These are phyloP conservation scores for Aureobasidium sp. DNA, from an alignment of 2,329 filamentous ascomycete genomes.

Conservation along the genomic window DNA sequence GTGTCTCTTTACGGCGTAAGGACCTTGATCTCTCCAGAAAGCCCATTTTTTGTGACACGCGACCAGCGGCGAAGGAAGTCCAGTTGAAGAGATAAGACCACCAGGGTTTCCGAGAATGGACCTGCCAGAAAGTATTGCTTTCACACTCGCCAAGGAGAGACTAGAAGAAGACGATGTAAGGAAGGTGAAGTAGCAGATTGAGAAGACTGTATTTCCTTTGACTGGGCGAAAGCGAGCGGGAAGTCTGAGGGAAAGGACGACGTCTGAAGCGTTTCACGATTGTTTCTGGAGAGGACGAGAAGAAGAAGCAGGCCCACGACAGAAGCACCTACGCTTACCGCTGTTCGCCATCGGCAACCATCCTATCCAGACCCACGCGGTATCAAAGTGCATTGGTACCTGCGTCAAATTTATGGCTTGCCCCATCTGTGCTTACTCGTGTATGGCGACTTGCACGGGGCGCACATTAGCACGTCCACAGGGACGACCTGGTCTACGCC, in stretches of 20 bases:
- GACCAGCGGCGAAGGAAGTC: not conserved
- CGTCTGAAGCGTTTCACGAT: slow-evolving; percentile 13
- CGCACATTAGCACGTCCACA: slow-evolving; percentile 6
- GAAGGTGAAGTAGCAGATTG: not conserved
- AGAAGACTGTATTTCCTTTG: not conserved
- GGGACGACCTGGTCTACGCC: slow-evolving; percentile 1
- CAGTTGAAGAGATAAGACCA: not conserved
- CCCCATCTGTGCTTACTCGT: slow-evolving; percentile 16
- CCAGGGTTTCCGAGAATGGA: not conserved
- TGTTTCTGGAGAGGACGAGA: slow-evolving; percentile 11
- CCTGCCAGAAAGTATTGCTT: slow-evolving; percentile 2
- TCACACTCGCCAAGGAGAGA: not conserved
- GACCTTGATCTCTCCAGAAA: slow-evolving; percentile 19
- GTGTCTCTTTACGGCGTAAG: slow-evolving; percentile 17
- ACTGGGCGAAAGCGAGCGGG: not conserved
- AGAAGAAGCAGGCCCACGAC: not conserved
- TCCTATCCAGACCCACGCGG: slow-evolving; percentile 4
- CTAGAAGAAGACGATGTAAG: not conserved
- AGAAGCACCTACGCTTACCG: slow-evolving; percentile 2
- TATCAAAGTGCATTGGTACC: slow-evolving; percentile 13
- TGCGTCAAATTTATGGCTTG: slow-evolving; percentile 9
- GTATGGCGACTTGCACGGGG: slow-evolving; percentile 11
- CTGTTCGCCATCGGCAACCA: slow-evolving; percentile 12
- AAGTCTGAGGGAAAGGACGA: not conserved
- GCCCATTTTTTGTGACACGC: slow-evolving; percentile 13